Conservation (phyloP, 1,284 basidiomycete genomes). For the Pascua guehoae region DNA sequence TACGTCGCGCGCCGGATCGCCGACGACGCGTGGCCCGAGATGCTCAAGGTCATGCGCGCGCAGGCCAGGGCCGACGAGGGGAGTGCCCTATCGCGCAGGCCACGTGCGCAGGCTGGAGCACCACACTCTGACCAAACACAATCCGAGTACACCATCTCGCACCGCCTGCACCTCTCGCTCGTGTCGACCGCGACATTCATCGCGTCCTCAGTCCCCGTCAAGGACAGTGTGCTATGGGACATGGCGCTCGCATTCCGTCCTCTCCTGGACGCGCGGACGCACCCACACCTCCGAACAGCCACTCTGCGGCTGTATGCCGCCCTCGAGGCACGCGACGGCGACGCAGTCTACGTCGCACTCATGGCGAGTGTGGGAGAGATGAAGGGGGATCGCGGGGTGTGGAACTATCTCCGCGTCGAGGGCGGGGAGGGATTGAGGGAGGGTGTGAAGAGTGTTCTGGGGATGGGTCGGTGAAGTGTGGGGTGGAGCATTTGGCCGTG, state of each 20-base stretch:
- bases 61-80: slow-evolving; percentile 61
- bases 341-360: slow-evolving; percentile 76
- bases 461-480: too few relatives aligned
- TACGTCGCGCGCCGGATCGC: slow-evolving; percentile 79
- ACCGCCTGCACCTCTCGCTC: slow-evolving; percentile 68
- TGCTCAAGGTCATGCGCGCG: slow-evolving; percentile 59
- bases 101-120: slow-evolving; percentile 52
- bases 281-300: slow-evolving; percentile 67
- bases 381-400: slow-evolving; percentile 21
- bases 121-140: background rate
- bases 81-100: slow-evolving; percentile 57
- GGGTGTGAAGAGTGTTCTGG: too few relatives aligned
- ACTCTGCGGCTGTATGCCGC: slow-evolving; percentile 64
- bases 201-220: slow-evolving; percentile 60
- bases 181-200: slow-evolving; percentile 67
- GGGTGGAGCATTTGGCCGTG: too few relatives aligned
- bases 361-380: slow-evolving; percentile 42
- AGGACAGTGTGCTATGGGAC: slow-evolving; percentile 72
- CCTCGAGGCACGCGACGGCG: slow-evolving; percentile 62
- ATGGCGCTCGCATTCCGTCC: slow-evolving; percentile 67
- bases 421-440: slow-evolving; percentile 16
- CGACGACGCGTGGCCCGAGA: slow-evolving; percentile 86
- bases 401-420: slow-evolving; percentile 31
- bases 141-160: slow-evolving; percentile 57
- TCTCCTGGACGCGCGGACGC: slow-evolving; percentile 63